Evolutionary conservation across 352 stramenopile genomes (phyloP).

Genomic region (Phytopythium mirpurense): DNA sequence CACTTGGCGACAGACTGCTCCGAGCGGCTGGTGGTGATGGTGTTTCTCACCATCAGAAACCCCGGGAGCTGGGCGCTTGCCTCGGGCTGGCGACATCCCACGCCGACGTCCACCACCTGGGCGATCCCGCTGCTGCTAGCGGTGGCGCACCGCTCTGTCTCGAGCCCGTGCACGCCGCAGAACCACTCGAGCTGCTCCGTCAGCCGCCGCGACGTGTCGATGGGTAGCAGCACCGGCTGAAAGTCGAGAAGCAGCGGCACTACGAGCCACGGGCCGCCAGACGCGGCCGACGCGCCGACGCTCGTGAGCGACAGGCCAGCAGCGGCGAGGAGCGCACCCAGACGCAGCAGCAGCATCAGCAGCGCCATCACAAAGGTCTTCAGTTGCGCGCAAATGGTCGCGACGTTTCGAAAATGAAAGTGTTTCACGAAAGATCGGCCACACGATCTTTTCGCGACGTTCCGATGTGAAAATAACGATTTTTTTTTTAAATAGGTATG

Average conservation of each 20-base stretch:
- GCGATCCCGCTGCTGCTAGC: constrained; percentile 21
- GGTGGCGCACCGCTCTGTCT: constrained; percentile 12
- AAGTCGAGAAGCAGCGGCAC: constrained; percentile 48
- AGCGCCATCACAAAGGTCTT: not conserved
- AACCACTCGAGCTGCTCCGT: constrained; percentile 30
- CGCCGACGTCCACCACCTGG: constrained; percentile 23
- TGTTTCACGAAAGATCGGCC: no score
- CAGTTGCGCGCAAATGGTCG: no score
- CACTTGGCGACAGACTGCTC: constrained; percentile 13
- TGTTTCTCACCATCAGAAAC: constrained; percentile 36
- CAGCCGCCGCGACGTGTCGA: constrained; percentile 23
- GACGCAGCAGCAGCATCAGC: not conserved
- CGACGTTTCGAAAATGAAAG: no score
- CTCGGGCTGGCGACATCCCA: constrained; percentile 15
- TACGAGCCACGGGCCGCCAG: constrained; percentile 15
- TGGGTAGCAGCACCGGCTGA: constrained; percentile 32
- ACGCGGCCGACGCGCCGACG: constrained; percentile 1
- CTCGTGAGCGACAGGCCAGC: not conserved
- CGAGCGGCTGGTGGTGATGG: constrained; percentile 12
- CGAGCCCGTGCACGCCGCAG: constrained; percentile 30
- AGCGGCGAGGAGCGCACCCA: not conserved
- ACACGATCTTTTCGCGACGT: no score
- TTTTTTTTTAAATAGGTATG: no score
- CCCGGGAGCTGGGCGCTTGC: constrained; percentile 11
- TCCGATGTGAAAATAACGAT: no score